Conservation (phyloP, 345 rosid genomes). For the Pelargonium nanum region DNA sequence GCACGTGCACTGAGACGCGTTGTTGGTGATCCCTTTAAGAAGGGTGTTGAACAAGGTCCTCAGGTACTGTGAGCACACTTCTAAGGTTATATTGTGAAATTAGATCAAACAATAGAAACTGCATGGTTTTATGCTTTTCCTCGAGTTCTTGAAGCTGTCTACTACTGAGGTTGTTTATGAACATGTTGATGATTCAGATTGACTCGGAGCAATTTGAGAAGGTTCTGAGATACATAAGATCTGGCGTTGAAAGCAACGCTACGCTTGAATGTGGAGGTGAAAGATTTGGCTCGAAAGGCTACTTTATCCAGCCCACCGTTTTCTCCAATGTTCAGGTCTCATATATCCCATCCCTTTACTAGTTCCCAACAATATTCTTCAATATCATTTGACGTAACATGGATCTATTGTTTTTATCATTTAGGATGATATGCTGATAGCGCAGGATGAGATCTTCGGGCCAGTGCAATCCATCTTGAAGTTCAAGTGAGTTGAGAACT, state of each 20-base stretch:
- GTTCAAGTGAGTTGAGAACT: slow-evolving; percentile 50
- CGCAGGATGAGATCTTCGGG: slow-evolving; percentile 90
- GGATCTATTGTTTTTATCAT: not conserved
- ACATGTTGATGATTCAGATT: slow-evolving; percentile 28
- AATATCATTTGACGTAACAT: not conserved
- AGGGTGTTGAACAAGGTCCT: slow-evolving; percentile 89
- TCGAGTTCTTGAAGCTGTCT: not conserved
- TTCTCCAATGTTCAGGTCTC: slow-evolving; percentile 79
- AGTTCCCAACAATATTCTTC: not conserved
- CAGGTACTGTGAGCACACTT: slow-evolving; percentile 26
- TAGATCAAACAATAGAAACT: not conserved
- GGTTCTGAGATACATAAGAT: slow-evolving; percentile 61
- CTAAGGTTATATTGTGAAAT: not conserved
- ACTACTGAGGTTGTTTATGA: slow-evolving; percentile 1
- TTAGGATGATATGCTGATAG: slow-evolving; percentile 89
- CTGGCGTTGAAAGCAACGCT: slow-evolving; percentile 69
- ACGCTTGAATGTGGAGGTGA: slow-evolving; percentile 90
- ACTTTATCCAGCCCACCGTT: slow-evolving; percentile 88
- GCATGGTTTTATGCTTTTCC: too few species aligned
- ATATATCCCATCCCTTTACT: not conserved
- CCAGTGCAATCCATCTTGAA: slow-evolving; percentile 94
- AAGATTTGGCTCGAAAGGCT: slow-evolving; percentile 65
- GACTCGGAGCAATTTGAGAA: slow-evolving; percentile 71
- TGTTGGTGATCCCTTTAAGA: slow-evolving; percentile 91
- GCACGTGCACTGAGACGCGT: slow-evolving; percentile 65